phyloP scores from a whole-genome alignment of 768 basidiomycete genomes.

The Porpolomopsis calyptriformis region DNA sequence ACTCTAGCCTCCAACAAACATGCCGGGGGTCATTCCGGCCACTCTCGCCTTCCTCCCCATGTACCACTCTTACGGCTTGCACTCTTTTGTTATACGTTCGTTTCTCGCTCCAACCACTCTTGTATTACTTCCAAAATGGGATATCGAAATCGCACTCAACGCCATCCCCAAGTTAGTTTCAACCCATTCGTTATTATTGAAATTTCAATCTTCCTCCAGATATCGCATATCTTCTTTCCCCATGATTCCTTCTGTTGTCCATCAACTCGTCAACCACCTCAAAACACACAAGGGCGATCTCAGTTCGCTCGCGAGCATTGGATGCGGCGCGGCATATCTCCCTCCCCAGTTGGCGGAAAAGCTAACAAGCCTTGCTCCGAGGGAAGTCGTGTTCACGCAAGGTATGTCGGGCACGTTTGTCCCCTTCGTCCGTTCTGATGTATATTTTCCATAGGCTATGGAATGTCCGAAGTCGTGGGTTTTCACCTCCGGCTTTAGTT shows the following conservation, averaged over 20 bases:
- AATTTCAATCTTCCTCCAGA: slow-evolving; percentile 23
- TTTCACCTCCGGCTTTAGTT: background rate
- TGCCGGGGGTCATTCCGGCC: slow-evolving; percentile 37
- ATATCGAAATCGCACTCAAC: slow-evolving; percentile 38
- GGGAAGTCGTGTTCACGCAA: slow-evolving; percentile 28
- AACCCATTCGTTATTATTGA: background rate
- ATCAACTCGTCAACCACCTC: slow-evolving; percentile 55
- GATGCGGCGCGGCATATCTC: slow-evolving; percentile 57
- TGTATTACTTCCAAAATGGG: slow-evolving; percentile 54
- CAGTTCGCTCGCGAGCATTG: slow-evolving; percentile 33
- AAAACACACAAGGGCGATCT: slow-evolving; percentile 39
- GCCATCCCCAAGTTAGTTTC: slow-evolving; percentile 47
- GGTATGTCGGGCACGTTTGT: slow-evolving; percentile 24
- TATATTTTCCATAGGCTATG: slow-evolving; percentile 39
- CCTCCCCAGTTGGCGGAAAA: slow-evolving; percentile 42
- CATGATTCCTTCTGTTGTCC: slow-evolving; percentile 53
- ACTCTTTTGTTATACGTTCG: slow-evolving; percentile 37
- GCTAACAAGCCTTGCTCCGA: slow-evolving; percentile 27
- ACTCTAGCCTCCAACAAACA: slow-evolving; percentile 26
- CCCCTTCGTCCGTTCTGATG: background rate
- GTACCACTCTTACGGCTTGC: slow-evolving; percentile 59
- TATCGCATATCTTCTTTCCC: slow-evolving; percentile 40
- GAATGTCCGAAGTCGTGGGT: slow-evolving; percentile 59
- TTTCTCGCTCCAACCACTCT: slow-evolving; percentile 36
- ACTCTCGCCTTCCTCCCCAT: slow-evolving; percentile 53